phyloP scores from a whole-genome alignment of 2,329 filamentous ascomycete species.

The Madurella fahalii region DNA sequence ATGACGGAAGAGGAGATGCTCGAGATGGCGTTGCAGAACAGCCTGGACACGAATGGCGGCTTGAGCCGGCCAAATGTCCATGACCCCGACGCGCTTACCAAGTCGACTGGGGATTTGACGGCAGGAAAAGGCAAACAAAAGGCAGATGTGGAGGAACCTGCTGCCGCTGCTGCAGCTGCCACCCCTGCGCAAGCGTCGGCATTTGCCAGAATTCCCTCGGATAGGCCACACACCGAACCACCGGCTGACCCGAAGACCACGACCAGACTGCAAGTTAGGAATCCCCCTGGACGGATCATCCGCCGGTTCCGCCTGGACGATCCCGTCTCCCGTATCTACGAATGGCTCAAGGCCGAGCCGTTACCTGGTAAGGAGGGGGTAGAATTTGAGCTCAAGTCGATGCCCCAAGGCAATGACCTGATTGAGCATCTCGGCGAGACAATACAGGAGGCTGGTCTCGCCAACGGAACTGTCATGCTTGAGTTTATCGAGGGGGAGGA shows the following conservation, averaged over 20 bases:
- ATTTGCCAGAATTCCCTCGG: conserved; percentile 69
- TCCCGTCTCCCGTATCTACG: conserved; percentile 77
- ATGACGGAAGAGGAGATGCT: conserved; percentile 99
- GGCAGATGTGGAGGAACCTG: conserved; percentile 28
- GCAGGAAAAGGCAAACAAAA: conserved; percentile 23
- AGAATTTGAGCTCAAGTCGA: conserved; percentile 81
- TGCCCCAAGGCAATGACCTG: conserved; percentile 74
- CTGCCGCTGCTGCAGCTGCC: conserved; percentile 34
- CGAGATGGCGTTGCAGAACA: conserved; percentile 88
- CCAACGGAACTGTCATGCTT: conserved; percentile 93
- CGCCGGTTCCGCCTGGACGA: conserved; percentile 78
- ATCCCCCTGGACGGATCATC: conserved; percentile 79
- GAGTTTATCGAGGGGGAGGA: conserved; percentile 71
- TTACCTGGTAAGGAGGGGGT: conserved; percentile 73
- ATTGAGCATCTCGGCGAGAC: conserved; percentile 69
- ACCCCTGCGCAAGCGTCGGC: conserved; percentile 34
- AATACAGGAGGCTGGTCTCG: conserved; percentile 77
- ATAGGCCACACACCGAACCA: conserved; percentile 74
- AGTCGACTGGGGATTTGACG: conserved; percentile 41
- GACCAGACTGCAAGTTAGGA: conserved; percentile 89
- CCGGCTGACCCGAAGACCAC: conserved; percentile 63
- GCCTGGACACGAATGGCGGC: conserved; percentile 56
- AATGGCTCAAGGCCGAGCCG: conserved; percentile 91
- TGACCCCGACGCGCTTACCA: conserved; percentile 87
- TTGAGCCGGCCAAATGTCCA: conserved; percentile 51